Evolutionary conservation across 225 moss, liverwort and hornwort genomes (phyloP).

Genomic region (Polytrichum commune): DNA sequence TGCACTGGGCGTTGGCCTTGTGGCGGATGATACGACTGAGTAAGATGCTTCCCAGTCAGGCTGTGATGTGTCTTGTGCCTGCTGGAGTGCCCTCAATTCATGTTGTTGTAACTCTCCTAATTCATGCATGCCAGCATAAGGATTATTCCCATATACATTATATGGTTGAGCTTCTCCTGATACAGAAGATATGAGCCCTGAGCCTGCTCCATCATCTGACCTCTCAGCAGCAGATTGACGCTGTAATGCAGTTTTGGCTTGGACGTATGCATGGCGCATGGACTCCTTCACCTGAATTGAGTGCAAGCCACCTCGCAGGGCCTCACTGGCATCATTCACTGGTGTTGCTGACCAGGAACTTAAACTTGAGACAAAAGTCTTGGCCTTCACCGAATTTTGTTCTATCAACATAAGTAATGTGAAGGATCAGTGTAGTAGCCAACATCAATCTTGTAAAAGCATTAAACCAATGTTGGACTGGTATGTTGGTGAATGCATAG

Average conservation of each 20-base stretch:
- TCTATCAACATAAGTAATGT: slow-evolving; percentile 34
- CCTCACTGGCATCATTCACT: slow-evolving; percentile 48
- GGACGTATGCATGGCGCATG: slow-evolving; percentile 47
- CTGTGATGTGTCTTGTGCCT: slow-evolving; percentile 53
- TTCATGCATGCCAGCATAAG: slow-evolving; percentile 9
- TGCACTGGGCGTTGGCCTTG: slow-evolving; percentile 58
- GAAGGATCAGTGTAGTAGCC: too few species aligned
- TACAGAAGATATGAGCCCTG: slow-evolving; percentile 23
- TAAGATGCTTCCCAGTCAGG: slow-evolving; percentile 95
- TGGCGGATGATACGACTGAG: slow-evolving; percentile 74
- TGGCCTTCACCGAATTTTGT: slow-evolving; percentile 69
- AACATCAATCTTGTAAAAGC: too few species aligned
- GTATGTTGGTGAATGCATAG: too few species aligned
- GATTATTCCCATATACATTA: slow-evolving; percentile 23
- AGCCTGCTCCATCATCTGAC: slow-evolving; percentile 32
- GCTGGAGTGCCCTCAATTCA: slow-evolving; percentile 8
- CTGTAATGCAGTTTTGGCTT: slow-evolving; percentile 47
- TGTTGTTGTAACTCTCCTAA: slow-evolving; percentile 16
- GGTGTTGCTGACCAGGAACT: slow-evolving; percentile 68
- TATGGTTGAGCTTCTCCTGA: slow-evolving; percentile 25
- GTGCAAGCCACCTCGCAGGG: slow-evolving; percentile 44
- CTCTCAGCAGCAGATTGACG: slow-evolving; percentile 22
- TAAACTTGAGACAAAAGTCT: slow-evolving; percentile 66
- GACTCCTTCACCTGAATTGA: slow-evolving; percentile 64
- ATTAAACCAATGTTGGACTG: too few species aligned